Base-by-base conservation (phyloP, 495 filamentous ascomycete genomes). In the Aspergillus sclerotiicarbonarius region DNA sequence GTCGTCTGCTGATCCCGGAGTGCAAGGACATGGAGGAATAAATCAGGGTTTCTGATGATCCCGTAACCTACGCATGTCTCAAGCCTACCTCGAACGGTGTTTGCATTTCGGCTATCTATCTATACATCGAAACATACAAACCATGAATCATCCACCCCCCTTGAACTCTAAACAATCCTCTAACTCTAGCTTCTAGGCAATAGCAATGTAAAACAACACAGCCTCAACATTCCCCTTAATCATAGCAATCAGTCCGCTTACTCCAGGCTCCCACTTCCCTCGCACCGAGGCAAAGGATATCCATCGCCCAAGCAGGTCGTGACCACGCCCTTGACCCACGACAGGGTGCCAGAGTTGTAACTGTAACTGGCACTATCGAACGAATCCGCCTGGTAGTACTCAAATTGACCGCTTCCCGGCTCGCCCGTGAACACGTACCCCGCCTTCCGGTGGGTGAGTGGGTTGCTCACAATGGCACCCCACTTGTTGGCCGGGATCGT, bases 391-490 rank as follows among this genome's bases (percentile, higher is more conserved):
- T 62, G 60, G 46, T 33, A 62, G 12, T 62, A 58, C 45, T 58
- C 46, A 37, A 46, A 62, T 16, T 51, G 16, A 0, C 21, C 60
- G 21, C 31, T 52, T 3, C 60, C 60, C 8, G 60, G 60, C 21
- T 50, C 13, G 15, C 60, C 60, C 10, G 16, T 58, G 46, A 55
- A 62, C 10, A 62, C 56, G 18, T 62, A 62, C 16, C 60, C 60
- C 2, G 51, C 29, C 19, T 54, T 50, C 2, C 60, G 60, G 33
- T 55, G 48, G 13, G 60, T 62, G 30, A 58, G 18, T 1, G 60
- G 60, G 55, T 62, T 62, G 37, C 60, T 62, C 9, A 62, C 55
- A 50, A 62, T 62, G 8, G 55, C 55, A 8, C 60, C 60, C 60
- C 60, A 62, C 47, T 25, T 54, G 56, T 58, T 55, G 43, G 54